Evolutionary conservation across 1,284 basidiomycete species (phyloP), one percentile per base, ranked within the genome.

Genomic region (Thecaphora thlaspeos): DNA sequence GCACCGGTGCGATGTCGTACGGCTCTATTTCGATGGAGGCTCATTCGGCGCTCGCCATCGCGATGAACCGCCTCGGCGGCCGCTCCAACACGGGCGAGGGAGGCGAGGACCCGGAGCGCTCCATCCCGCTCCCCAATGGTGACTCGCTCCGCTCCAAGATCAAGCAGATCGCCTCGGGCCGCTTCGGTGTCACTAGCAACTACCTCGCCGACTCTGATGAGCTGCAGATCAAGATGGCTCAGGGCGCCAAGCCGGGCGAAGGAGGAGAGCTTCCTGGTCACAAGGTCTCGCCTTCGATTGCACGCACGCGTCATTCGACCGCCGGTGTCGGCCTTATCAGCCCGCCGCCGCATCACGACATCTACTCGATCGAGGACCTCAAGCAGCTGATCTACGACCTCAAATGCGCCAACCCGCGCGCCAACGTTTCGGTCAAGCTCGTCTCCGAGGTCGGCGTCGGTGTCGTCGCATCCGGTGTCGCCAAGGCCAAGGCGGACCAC

Each of bases 221-320:
- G 61, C 65, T 75, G 37, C 72, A 75, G 63, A 75, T 75, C 67
- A 75, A 73, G 71, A 71, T 75, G 61, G 73, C 73, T 9, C 73
- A 75, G 51, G 73, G 73, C 49, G 73, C 73, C 54, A 73, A 75
- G 71, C 73, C 73, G 17, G 73, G 71, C 61, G 73, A 75, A 61
- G 73, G 73, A 54, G 73, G 73, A 54, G 73, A 75, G 62, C 57
- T 75, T 45, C 73, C 73, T 12, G 73, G 73, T 38, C 71, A 75
- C 71, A 73, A 75, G 63, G 72, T 75, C 28, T 75, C 72, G 46
- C 60, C 67, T 39, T 75, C 72, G 36, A 75, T 75, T 43, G 71
- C 73, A 41, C 67, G 71, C 37, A 75, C 73, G 24, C 73, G 71
- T 57, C 71, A 75, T 62, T 68, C 67, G 42, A 73, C 73, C 41